A percentile compares a stretch with the other conserved stretches of the same genome.
phyloP scores from a whole-genome alignment of 768 basidiomycete species.

The Leccinum boreale region DNA sequence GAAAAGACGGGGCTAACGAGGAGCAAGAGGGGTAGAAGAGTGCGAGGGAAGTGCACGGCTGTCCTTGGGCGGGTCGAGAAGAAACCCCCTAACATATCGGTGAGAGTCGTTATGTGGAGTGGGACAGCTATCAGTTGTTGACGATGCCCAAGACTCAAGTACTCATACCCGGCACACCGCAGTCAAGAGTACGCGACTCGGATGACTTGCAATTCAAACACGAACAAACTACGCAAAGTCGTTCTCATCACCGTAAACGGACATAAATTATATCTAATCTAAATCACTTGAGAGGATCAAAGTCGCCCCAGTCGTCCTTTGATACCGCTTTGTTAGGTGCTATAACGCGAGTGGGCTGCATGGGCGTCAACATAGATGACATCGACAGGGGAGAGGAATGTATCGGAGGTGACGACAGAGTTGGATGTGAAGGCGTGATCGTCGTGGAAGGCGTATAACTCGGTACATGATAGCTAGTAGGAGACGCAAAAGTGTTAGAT shows the following conservation, averaged over 20 bases:
- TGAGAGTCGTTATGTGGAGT: neutral
- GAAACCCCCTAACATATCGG: conserved; percentile 9
- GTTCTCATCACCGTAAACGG: neutral
- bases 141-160: neutral
- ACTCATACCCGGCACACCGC: conserved; percentile 5
- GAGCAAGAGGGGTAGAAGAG: conserved; percentile 16
- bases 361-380: conserved; percentile 56
- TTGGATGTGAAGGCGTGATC: conserved; percentile 20
- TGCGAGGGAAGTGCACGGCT: neutral
- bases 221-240: conserved; percentile 16
- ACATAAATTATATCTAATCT: neutral
- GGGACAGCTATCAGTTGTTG: neutral
- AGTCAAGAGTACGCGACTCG: neutral
- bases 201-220: conserved; percentile 19
- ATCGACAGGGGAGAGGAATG: conserved; percentile 36
- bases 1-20: conserved; percentile 26
- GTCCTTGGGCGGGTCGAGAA: neutral
- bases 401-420: conserved; percentile 28
- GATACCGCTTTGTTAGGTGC: conserved; percentile 45
- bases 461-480: conserved; percentile 13
- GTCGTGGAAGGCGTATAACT: conserved; percentile 16
- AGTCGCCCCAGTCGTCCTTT: conserved; percentile 76
- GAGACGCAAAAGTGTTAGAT: conserved; percentile 9
- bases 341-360: conserved; percentile 45
- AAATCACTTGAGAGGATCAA: conserved; percentile 56